phyloP scores from a whole-genome alignment of 2,329 filamentous ascomycete genomes.

The Xylaria polymorpha region DNA sequence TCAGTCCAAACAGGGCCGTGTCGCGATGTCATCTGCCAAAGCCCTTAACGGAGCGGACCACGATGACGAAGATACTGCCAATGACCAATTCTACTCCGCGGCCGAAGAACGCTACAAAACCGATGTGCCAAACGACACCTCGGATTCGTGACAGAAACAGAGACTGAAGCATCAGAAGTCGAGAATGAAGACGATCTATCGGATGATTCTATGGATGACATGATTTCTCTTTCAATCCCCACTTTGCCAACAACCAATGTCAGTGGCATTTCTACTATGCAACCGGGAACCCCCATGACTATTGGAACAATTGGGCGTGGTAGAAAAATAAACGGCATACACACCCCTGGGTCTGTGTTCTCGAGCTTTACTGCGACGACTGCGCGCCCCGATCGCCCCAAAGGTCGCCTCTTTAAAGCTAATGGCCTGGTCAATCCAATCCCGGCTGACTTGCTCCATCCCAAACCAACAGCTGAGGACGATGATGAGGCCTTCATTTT shows the following conservation, averaged over 20 bases:
- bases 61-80: constrained; percentile 84
- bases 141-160: constrained; percentile 70
- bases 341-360: constrained; percentile 88
- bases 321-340: constrained; percentile 74
- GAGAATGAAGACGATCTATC: constrained; percentile 82
- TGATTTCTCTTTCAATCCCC: constrained; percentile 89
- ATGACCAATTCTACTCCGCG: constrained; percentile 92
- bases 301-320: constrained; percentile 75
- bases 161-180: constrained; percentile 69
- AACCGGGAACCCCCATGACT: constrained; percentile 83
- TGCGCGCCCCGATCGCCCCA: constrained; percentile 75
- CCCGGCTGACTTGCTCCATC: constrained; percentile 82
- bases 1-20: constrained; percentile 65
- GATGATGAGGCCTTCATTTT: constrained; percentile 92
- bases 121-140: constrained; percentile 68
- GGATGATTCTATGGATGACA: constrained; percentile 91
- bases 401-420: constrained; percentile 84
- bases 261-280: constrained; percentile 82
- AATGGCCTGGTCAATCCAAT: constrained; percentile 80
- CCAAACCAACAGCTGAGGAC: constrained; percentile 79
- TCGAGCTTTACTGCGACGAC: constrained; percentile 90
- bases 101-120: constrained; percentile 80
- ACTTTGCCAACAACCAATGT: constrained; percentile 80
- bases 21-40: constrained; percentile 60
- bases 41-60: constrained; percentile 69